Base-by-base conservation (phyloP, 148 eudicot genomes). In the Camellia japonica region DNA sequence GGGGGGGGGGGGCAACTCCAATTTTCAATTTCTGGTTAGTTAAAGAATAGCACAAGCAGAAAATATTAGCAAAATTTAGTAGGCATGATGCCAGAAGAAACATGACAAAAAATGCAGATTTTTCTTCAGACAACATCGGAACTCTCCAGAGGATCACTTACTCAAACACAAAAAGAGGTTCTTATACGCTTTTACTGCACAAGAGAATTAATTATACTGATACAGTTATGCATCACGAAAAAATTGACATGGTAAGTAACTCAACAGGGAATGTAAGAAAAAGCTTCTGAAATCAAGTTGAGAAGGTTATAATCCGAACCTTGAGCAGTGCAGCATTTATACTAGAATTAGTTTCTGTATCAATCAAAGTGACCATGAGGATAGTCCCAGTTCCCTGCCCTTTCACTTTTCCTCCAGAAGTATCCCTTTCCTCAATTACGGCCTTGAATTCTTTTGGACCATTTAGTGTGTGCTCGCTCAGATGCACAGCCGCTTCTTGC, bases 301-400 rank as follows among this genome's bases (percentile, higher is more conserved):
- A 66, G 68, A 20, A 8, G 64, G 63, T 30, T 64, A 74, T 60
- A n/a, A 41, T 62, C 11, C 87, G 42, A 85, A 96, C 99, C 99
- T 92, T 89, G 56, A 93, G 89, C 93, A 96, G 83, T 65, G 88
- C 78, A 38, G 97, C 92, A 87, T 93, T 93, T 38, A 93, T 69
- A 87, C 88, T 96, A 60, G 83, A 78, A 51, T 86, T 85, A 80
- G 87, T 52, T 70, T 87, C 89, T 14, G 86, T 79, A 78, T 90
- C 92, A 47, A 92, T 84, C 88, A 96, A 80, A 30, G 93, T 89
- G 18, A 96, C 98, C 71, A 90, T 56, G 13, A 92, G 88, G 51
- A 93, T 79, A 16, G 93, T 85, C 68, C 98, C 98, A 46, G 94
- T 96, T 85, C 99, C 99, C 84, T 93, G 97, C 51, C 98, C 99